Percentiles rank a stretch among this genome's conserved stretches.
Evolutionary conservation across 2,329 filamentous ascomycete species (phyloP).

Genomic region (Pseudocercospora fijiensis): DNA sequence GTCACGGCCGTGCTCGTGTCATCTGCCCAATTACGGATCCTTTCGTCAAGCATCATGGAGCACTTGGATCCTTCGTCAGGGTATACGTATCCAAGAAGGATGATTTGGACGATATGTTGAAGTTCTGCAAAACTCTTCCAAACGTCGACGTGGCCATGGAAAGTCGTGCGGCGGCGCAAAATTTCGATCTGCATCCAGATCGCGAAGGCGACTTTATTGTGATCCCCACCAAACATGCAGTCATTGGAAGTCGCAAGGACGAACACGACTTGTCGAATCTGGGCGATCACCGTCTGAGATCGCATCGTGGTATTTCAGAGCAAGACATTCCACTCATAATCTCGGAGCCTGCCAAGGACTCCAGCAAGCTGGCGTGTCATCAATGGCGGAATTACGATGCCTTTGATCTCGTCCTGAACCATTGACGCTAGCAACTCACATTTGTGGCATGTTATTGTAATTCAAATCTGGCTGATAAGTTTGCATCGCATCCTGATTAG

Average conservation of each 20-base stretch:
- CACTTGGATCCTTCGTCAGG: conserved; percentile 46
- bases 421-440: conserved; percentile 10
- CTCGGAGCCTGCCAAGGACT: conserved; percentile 31
- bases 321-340: conserved; percentile 42
- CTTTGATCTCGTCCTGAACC: conserved; percentile 43
- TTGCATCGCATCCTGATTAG: conserved; percentile 30
- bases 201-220: conserved; percentile 46
- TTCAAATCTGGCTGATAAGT: conserved; percentile 30
- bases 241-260: conserved; percentile 40
- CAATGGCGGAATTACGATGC: conserved; percentile 44
- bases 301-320: conserved; percentile 46
- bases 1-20: conserved; percentile 37
- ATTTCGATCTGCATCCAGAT: conserved; percentile 44
- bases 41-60: conserved; percentile 47
- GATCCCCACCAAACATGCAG: conserved; percentile 40
- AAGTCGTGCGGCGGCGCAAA: conserved; percentile 37
- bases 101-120: conserved; percentile 35
- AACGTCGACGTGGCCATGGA: conserved; percentile 39
- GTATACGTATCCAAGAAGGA: conserved; percentile 39
- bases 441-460: conserved; percentile 25
- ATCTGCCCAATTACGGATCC: conserved; percentile 50
- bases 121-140: conserved; percentile 33
- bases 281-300: conserved; percentile 40
- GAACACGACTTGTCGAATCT: conserved; percentile 42
- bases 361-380: conserved; percentile 13